A percentile compares a stretch with the other conserved stretches of the same genome.
Conservation (phyloP, 2,329 filamentous ascomycete genomes). For the Chrysosporium queenslandicum region DNA sequence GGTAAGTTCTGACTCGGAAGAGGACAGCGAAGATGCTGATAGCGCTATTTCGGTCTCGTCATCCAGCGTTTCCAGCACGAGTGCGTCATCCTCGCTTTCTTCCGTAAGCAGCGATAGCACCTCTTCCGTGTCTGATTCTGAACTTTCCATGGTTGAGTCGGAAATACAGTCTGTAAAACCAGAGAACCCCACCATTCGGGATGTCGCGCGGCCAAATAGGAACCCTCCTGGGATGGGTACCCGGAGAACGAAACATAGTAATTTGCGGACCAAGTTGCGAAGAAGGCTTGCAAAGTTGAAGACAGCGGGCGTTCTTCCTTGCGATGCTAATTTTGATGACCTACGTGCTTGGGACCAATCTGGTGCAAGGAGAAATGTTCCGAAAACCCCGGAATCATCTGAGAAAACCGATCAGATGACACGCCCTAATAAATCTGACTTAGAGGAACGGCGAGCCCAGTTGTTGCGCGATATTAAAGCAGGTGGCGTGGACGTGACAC, state of each 20-base stretch:
- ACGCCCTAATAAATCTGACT: conserved; percentile 30
- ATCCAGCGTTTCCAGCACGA: conserved; percentile 15
- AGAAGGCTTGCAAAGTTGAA: conserved; percentile 46
- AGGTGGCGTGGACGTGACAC: conserved; percentile 44
- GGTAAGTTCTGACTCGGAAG: neutral
- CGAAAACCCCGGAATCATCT: neutral
- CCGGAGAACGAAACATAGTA: conserved; percentile 45
- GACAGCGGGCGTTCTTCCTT: conserved; percentile 42
- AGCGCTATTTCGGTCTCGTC: conserved; percentile 21
- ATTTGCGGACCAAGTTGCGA: conserved; percentile 43
- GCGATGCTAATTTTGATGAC: conserved; percentile 43
- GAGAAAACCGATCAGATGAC: conserved; percentile 19
- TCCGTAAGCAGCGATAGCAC: conserved; percentile 21
- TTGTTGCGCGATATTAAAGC: conserved; percentile 44
- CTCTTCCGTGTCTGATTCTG: conserved; percentile 21
- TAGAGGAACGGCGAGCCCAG: conserved; percentile 43
- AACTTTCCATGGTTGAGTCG: conserved; percentile 18
- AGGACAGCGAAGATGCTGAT: conserved; percentile 16
- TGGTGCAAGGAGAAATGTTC: neutral
- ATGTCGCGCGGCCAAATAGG: conserved; percentile 15
- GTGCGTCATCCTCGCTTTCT: conserved; percentile 12
- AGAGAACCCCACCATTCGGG: conserved; percentile 12
- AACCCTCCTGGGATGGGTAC: conserved; percentile 43
- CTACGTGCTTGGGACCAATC: conserved; percentile 32
- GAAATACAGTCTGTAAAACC: conserved; percentile 25